Evolutionary conservation across 2,329 filamentous ascomycete species (phyloP).

Genomic region (Clarireedia homoeocarpa): DNA sequence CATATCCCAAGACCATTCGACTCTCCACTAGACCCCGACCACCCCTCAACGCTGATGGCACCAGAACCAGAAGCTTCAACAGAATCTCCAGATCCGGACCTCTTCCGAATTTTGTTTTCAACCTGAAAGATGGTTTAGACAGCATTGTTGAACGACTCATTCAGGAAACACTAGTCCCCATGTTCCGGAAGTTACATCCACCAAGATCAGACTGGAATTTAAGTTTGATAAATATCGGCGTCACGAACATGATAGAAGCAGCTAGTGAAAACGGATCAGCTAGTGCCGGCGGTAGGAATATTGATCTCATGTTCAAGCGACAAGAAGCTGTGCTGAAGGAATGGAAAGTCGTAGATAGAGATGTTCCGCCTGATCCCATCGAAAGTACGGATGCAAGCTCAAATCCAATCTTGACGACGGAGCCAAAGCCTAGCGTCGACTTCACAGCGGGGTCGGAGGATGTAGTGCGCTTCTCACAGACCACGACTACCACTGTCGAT

Average conservation of each 20-base stretch:
- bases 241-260: slow-evolving; percentile 68
- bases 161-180: slow-evolving; percentile 55
- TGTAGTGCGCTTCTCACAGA: slow-evolving; percentile 19
- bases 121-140: slow-evolving; percentile 48
- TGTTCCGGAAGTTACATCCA: slow-evolving; percentile 68
- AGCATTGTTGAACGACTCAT: slow-evolving; percentile 61
- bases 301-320: slow-evolving; percentile 71
- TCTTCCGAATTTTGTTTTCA: slow-evolving; percentile 68
- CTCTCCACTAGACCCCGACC: slow-evolving; percentile 64
- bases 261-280: slow-evolving; percentile 36
- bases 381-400: slow-evolving; percentile 21
- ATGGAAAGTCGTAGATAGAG: slow-evolving; percentile 49
- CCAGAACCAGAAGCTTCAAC: slow-evolving; percentile 50
- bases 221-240: slow-evolving; percentile 78
- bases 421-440: slow-evolving; percentile 14
- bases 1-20: slow-evolving; percentile 72
- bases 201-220: slow-evolving; percentile 63
- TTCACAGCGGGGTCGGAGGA: slow-evolving; percentile 23
- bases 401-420: not conserved
- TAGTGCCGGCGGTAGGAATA: slow-evolving; percentile 59
- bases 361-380: slow-evolving; percentile 26
- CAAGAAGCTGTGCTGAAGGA: slow-evolving; percentile 64
- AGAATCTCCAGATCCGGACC: slow-evolving; percentile 70
- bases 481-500: slow-evolving; percentile 10
- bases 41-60: slow-evolving; percentile 41